Evolutionary conservation across 2,329 filamentous ascomycete species (phyloP), one percentile per base, ranked within the genome.

Genomic region (Hypoxylon sp.): DNA sequence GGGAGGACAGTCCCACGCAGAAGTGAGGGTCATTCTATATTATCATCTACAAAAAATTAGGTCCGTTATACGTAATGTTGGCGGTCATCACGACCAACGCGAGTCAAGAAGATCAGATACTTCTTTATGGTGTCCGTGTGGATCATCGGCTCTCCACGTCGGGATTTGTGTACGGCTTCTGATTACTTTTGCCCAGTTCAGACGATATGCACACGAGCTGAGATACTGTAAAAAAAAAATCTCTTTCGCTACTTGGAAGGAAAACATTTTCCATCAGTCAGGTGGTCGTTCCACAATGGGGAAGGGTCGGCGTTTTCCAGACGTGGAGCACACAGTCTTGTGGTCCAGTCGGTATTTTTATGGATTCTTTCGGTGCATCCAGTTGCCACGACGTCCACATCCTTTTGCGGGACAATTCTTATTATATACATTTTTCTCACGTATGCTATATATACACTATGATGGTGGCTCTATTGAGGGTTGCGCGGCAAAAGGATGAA

Each of bases 281-380:
- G 68, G 62, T 68, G 65, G 60, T 68, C 60, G 68, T 65, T 48
- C 65, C 61, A 68, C 61, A 70, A 70, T 70, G 61, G 68, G 52
- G 64, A 62, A 53, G 50, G 59, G 63, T 63, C 65, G 65, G 65
- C 64, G 52, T 65, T 62, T 68, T 62, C 42, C 67, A 58, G 42
- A 53, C 56, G 51, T 63, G 63, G 67, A 64, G 59, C 58, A 66
- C 42, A 48, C 42, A 48, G 54, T 51, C 8, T 24, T 54, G 63
- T 47, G 50, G 50, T 47, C 64, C 58, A 61, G 59, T 63, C 64
- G 48, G 44, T 59, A 59, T 54, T 67, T 59, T 63, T 67, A 63
- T 67, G 65, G 65, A 55, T 55, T 67, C 51, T 14, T 50, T 51
- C n/a, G 52, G 14, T 29, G 39, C 35, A 52, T 54, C 52, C 51